Evolutionary conservation across 1,284 basidiomycete species (phyloP).

Genomic region (Cutaneotrichosporon dermatis): DNA sequence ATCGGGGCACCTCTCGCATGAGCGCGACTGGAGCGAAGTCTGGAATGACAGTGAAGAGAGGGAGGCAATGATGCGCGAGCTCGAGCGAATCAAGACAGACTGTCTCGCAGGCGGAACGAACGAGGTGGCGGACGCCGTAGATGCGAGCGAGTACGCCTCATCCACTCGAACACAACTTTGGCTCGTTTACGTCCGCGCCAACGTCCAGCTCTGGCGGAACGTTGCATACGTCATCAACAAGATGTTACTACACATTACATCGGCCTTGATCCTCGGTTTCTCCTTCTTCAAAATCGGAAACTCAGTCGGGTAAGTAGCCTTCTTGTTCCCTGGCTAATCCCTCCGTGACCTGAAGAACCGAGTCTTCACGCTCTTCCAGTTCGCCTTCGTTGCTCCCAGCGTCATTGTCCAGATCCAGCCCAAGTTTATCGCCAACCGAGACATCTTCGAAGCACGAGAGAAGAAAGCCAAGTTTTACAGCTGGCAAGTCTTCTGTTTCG

Average conservation of each 20-base stretch:
- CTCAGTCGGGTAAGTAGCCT: neutral
- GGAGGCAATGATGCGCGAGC: slow-evolving; percentile 43
- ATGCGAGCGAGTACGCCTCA: slow-evolving; percentile 16
- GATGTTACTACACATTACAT: slow-evolving; percentile 22
- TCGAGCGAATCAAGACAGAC: slow-evolving; percentile 39
- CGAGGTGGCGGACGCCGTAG: neutral
- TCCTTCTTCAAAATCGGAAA: slow-evolving; percentile 18
- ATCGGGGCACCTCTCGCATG: slow-evolving; percentile 33
- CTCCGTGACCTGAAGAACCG: slow-evolving; percentile 30
- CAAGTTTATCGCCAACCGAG: slow-evolving; percentile 46
- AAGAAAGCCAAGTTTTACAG: slow-evolving; percentile 45
- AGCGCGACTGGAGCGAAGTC: slow-evolving; percentile 64
- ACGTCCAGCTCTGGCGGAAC: slow-evolving; percentile 18
- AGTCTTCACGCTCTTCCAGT: slow-evolving; percentile 35
- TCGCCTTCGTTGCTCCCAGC: slow-evolving; percentile 45
- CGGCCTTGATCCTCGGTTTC: slow-evolving; percentile 19
- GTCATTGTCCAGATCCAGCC: slow-evolving; percentile 48
- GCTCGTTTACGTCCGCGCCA: slow-evolving; percentile 14
- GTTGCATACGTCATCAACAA: slow-evolving; percentile 25
- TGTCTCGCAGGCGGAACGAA: too few relatives aligned
- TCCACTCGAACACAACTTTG: slow-evolving; percentile 10
- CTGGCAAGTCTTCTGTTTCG: slow-evolving; percentile 34
- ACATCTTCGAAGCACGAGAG: slow-evolving; percentile 46
- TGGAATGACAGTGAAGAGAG: slow-evolving; percentile 57
- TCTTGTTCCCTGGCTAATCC: too few relatives aligned